Evolutionary conservation across 2,329 filamentous ascomycete species (phyloP), one percentile per base, ranked within the genome.

Genomic region (Sclerotinia glacialis): DNA sequence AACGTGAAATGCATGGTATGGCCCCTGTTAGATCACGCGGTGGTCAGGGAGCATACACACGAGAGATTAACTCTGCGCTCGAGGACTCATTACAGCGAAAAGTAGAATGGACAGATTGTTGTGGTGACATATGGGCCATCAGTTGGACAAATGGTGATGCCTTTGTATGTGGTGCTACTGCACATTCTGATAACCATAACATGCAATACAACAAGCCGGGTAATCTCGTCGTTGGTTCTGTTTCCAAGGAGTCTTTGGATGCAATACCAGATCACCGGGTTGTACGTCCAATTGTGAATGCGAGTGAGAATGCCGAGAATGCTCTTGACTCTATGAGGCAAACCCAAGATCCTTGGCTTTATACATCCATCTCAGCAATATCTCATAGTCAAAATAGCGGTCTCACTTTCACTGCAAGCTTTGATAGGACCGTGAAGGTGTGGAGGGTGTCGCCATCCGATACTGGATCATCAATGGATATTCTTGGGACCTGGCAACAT

Each of bases 181-280:
- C 83, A 0, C 86, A 89, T 75, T 88, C 85, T 0, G 86, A 89
- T 70, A 77, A 79, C 0, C 83, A 86, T 52, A 89, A 88, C 67
- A 85, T 88, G 72, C 86, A 88, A 69, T 89, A 89, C 72, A 89
- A 89, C 71, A 87, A 85, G 70, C 82, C 84, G 0, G 86, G 86
- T 0, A 89, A 89, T 71, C 75, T 89, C 12, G 77, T 86, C 1
- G 75, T 89, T 1, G 86, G 84, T 8, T 86, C 84, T 0, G 77
- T 80, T 0, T 71, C 67, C 0, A 71, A 74, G 1, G 79, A 81
- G 0, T 80, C 78, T 0, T 73, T 89, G 2, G 79, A 75, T 7
- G 82, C 85, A 0, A 83, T 83, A 71, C 77, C 84, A 0, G 81
- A 88, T 52, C 86, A 89, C 70, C 80, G 84, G 0, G 83, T 88